Conservation (phyloP, 208 protist genomes). For the Dictyostelium gargantuum region DNA sequence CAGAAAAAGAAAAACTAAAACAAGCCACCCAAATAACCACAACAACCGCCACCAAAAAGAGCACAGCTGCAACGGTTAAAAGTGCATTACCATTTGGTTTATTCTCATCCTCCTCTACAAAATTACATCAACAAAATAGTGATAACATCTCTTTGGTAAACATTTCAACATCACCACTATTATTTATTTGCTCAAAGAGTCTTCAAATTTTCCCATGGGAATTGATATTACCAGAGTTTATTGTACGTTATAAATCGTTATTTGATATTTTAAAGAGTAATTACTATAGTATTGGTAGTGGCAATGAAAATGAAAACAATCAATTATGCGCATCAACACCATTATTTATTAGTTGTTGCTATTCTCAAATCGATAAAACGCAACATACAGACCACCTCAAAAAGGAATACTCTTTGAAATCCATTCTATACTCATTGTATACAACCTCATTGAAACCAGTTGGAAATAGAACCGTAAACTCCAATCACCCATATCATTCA, state of each 20-base stretch:
- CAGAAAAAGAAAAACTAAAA: neutral
- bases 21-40: neutral
- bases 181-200: conserved; percentile 50
- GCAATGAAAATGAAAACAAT: neutral
- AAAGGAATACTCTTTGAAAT: conserved; percentile 8
- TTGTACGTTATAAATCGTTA: conserved; percentile 42
- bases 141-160: neutral
- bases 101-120: neutral
- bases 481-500: conserved; percentile 55
- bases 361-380: conserved; percentile 18
- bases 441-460: neutral
- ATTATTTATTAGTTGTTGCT: conserved; percentile 41
- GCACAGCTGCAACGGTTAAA: neutral
- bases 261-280: conserved; percentile 43
- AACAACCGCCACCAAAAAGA: neutral
- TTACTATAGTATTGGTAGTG: neutral
- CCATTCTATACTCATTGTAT: neutral
- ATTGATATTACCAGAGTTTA: conserved; percentile 49
- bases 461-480: neutral
- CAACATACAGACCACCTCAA: conserved; percentile 1
- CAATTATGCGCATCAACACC: neutral
- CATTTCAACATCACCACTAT: conserved; percentile 19
- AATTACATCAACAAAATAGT: neutral
- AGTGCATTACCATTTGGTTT: neutral
- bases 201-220: conserved; percentile 66